Conservation (phyloP, 768 basidiomycete species). For the Hygrophoropsis aurantiaca region DNA sequence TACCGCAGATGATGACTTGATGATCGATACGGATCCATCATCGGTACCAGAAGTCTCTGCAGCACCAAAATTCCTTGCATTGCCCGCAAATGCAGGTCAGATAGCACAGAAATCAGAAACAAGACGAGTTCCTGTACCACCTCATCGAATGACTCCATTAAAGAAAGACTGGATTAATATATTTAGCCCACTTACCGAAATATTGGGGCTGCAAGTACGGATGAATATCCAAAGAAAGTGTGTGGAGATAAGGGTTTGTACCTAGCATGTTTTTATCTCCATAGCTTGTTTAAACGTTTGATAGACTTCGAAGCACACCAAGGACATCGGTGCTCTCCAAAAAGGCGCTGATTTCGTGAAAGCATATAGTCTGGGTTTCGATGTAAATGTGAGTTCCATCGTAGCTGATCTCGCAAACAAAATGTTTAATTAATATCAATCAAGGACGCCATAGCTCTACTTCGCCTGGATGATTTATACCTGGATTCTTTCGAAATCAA, state of each 20-base stretch:
- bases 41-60: constrained; percentile 44
- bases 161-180: constrained; percentile 97
- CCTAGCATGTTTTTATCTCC: background rate
- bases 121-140: constrained; percentile 89
- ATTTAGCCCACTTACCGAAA: constrained; percentile 94
- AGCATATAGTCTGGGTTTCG: constrained; percentile 92
- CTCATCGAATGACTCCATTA: constrained; percentile 95
- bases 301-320: constrained; percentile 93
- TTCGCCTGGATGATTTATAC: constrained; percentile 95
- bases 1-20: constrained; percentile 58
- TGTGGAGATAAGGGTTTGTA: constrained; percentile 88
- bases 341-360: constrained; percentile 98
- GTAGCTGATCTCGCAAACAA: background rate
- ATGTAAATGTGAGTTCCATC: constrained; percentile 71
- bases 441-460: constrained; percentile 92
- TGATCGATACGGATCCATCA: constrained; percentile 55
- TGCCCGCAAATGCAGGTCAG: constrained; percentile 57
- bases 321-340: constrained; percentile 89
- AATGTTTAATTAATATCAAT: constrained; percentile 4
- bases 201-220: constrained; percentile 90
- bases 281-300: background rate
- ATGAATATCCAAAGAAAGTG: constrained; percentile 92
- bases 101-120: constrained; percentile 74
- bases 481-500: constrained; percentile 99
- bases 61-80: constrained; percentile 69